A percentile compares a stretch with the other conserved stretches of the same genome.
phyloP scores from a whole-genome alignment of 441 rosid species.

The Pelargonium myrrhifolium region DNA sequence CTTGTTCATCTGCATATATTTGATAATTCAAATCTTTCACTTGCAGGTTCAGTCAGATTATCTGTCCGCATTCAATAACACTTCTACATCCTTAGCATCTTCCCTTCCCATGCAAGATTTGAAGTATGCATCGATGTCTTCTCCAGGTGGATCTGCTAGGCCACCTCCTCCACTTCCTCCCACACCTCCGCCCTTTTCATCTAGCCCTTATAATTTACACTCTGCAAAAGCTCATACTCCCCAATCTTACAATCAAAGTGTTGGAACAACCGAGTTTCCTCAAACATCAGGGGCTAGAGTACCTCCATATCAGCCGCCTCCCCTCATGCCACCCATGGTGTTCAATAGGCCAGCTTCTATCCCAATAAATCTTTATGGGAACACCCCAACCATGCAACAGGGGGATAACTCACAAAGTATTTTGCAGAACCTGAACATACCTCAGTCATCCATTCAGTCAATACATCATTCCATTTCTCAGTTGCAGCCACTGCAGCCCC shows the following conservation, averaged over 20 bases:
- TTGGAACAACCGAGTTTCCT: conserved; percentile 52
- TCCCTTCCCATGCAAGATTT: conserved; percentile 32
- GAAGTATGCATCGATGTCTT: conserved; percentile 39
- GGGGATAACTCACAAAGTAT: conserved; percentile 48
- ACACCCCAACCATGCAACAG: conserved; percentile 46
- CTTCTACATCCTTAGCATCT: conserved; percentile 29
- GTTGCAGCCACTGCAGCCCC: conserved; percentile 68
- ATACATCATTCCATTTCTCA: conserved; percentile 45
- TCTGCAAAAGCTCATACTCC: conserved; percentile 49
- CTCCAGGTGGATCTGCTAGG: conserved; percentile 67
- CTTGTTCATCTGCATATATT: conserved; percentile 7
- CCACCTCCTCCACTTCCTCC: conserved; percentile 82
- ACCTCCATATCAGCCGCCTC: conserved; percentile 57
- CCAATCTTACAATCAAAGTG: conserved; percentile 53
- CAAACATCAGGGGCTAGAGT: conserved; percentile 47
- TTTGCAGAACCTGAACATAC: conserved; percentile 43
- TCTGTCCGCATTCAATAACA: conserved; percentile 28
- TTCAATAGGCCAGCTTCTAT: conserved; percentile 60
- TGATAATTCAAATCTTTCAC: conserved; percentile 11
- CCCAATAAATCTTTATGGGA: conserved; percentile 48
- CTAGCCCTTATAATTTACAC: conserved; percentile 59
- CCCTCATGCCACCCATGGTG: conserved; percentile 53
- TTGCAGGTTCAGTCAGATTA: conserved; percentile 57
- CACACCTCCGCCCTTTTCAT: conserved; percentile 72
- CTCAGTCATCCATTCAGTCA: conserved; percentile 47